phyloP scores from a whole-genome alignment of 495 filamentous ascomycete genomes.

The Geoglossum glabrum region DNA sequence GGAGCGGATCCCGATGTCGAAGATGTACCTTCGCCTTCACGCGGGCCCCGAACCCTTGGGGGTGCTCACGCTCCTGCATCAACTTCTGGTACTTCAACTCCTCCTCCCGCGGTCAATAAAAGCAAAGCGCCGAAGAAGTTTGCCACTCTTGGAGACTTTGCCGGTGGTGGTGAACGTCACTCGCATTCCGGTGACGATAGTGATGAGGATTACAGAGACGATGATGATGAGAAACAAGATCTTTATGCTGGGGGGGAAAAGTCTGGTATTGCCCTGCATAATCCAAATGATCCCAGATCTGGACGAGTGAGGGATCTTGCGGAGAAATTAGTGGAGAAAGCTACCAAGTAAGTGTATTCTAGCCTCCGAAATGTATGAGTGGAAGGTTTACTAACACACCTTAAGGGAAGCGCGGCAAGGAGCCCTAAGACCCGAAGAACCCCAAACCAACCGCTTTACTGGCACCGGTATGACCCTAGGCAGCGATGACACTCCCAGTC shows the following conservation, averaged over 20 bases:
- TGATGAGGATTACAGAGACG: conserved; percentile 39
- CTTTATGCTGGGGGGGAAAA: conserved; percentile 94
- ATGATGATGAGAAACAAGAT: conserved; percentile 47
- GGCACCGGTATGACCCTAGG: conserved; percentile 75
- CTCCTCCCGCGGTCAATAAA: conserved; percentile 18
- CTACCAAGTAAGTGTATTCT: neutral
- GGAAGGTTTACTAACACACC: neutral
- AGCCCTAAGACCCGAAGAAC: conserved; percentile 14
- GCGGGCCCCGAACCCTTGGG: conserved; percentile 20
- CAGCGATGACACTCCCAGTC: conserved; percentile 67
- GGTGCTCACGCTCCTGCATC: conserved; percentile 13
- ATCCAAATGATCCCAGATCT: conserved; percentile 54
- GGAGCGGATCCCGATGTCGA: conserved; percentile 7
- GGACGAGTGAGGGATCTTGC: conserved; percentile 5
- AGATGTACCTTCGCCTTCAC: conserved; percentile 3
- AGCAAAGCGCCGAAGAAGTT: conserved; percentile 28
- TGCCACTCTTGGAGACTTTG: conserved; percentile 33
- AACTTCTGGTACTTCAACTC: conserved; percentile 13
- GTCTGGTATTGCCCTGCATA: conserved; percentile 84
- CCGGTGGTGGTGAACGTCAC: conserved; percentile 16
- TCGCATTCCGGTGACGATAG: conserved; percentile 28
- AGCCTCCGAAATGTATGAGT: neutral
- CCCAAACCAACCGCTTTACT: conserved; percentile 40
- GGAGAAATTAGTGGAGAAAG: neutral
- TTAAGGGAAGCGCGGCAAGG: conserved; percentile 22